Evolutionary conservation across 495 filamentous ascomycete genomes (phyloP).

Genomic region (Podospora comata): DNA sequence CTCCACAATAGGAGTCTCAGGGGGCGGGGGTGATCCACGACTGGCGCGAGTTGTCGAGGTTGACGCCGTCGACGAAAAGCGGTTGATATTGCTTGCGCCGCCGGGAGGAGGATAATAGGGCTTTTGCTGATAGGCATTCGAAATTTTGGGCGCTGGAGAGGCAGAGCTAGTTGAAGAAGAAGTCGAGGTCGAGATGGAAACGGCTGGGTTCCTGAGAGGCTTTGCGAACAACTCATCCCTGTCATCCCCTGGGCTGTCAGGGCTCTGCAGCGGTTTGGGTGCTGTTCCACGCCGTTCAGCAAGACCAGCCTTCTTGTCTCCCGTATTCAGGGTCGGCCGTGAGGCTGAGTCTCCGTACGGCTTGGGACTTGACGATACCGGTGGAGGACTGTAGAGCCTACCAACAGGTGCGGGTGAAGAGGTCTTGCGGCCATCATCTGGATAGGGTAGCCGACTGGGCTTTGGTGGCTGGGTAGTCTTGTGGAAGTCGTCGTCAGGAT

Average conservation of each 20-base stretch:
- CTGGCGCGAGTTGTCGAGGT: conserved; percentile 90
- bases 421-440: conserved; percentile 41
- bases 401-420: conserved; percentile 28
- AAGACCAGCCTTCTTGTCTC: conserved; percentile 54
- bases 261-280: conserved; percentile 71
- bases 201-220: conserved; percentile 39
- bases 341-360: conserved; percentile 41
- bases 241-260: conserved; percentile 65
- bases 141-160: conserved; percentile 36
- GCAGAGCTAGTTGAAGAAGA: neutral
- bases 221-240: conserved; percentile 69
- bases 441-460: conserved; percentile 46
- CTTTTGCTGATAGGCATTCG: conserved; percentile 49
- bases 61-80: conserved; percentile 82
- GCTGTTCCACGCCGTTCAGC: conserved; percentile 70
- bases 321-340: conserved; percentile 45
- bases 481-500: conserved; percentile 68
- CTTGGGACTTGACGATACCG: conserved; percentile 33
- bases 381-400: conserved; percentile 38
- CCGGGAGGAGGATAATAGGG: conserved; percentile 49
- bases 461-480: conserved; percentile 36
- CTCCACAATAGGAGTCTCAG: conserved; percentile 86
- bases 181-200: neutral
- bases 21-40: conserved; percentile 89
- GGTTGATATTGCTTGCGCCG: conserved; percentile 55